Evolutionary conservation across 495 filamentous ascomycete species (phyloP), one percentile per base, ranked within the genome.

Genomic region (Penicillium canescens): DNA sequence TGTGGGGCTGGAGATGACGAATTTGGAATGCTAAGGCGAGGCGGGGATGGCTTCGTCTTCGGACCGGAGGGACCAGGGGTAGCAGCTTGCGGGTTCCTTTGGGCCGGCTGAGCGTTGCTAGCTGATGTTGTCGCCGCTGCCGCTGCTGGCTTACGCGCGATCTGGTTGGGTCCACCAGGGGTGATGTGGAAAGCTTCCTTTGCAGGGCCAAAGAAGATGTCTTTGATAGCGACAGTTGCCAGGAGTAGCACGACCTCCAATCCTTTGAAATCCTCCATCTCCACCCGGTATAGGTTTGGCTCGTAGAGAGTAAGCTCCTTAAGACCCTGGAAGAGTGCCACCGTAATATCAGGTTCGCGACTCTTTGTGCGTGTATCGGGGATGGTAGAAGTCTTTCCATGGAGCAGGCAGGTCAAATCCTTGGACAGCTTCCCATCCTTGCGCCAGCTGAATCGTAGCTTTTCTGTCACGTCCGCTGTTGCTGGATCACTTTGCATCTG

Each of bases 241-340:
- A 98, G 76, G n/a, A 98, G 64, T 3, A 98, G 67, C 0, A 93
- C 89, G 1, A 98, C 79, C 70, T 98, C 94, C 6, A 98, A 75
- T 3, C 94, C 94, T 69, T 98, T 98, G 52, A 86, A 83, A 69
- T 98, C 94, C 66, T 98, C 93, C 61, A 97, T 85, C 37, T 97
- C 92, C 4, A 97, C 88, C 1, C 94, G 78, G 41, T 87, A 86
- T 24, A 98, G 75, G 64, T 98, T 97, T 14, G 93, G 88, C 72
- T 98, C 88, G 72, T 96, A 96, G 37, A 98, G 74, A 12, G 93
- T 95, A 28, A 98, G 64, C 54, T 89, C 87, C 28, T 78, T 81
- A 28, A 88, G 66, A 1, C 75, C 71, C 33, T 78, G 70, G 75
- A 93, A 96, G 50, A 98, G 77, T 0, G 89, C 90, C 14, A 98